These are phyloP conservation scores for Exobasidium cylindrosporum DNA, from an alignment of 1,284 basidiomycete species.

Conservation along the genomic window DNA sequence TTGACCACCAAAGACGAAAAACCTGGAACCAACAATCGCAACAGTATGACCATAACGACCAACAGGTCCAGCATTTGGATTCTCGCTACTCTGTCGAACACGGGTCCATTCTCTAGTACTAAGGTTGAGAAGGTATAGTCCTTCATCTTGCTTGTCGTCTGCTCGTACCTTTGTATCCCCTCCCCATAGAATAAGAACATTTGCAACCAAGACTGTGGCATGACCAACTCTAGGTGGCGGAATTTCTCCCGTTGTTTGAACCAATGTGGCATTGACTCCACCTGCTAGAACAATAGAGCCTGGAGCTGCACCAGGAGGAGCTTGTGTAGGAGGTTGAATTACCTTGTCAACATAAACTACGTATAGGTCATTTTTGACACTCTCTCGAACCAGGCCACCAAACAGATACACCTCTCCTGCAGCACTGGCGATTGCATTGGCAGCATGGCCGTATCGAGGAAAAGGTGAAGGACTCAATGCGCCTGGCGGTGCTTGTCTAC, in stretches of 20 bases:
- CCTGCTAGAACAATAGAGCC: not conserved
- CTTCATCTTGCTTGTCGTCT: conserved; percentile 84
- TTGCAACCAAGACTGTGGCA: conserved; percentile 89
- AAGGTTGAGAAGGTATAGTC: conserved; percentile 90
- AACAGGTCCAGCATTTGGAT: conserved; percentile 62
- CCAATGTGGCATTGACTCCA: conserved; percentile 38
- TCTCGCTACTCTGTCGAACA: conserved; percentile 58
- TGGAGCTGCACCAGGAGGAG: conserved; percentile 58
- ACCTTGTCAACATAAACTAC: conserved; percentile 57
- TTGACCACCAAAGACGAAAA: conserved; percentile 95
- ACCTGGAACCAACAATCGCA: conserved; percentile 83
- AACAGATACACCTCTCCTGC: conserved; percentile 92
- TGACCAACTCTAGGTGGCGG: conserved; percentile 91
- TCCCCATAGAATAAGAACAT: conserved; percentile 96
- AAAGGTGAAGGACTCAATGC: conserved; percentile 66
- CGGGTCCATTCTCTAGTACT: conserved; percentile 86
- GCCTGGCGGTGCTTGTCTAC: conserved; percentile 48
- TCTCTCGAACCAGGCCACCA: conserved; percentile 89
- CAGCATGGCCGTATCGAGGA: conserved; percentile 92
- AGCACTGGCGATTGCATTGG: conserved; percentile 73
- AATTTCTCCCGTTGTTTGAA: conserved; percentile 76
- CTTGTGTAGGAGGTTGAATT: conserved; percentile 65
- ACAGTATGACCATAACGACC: conserved; percentile 96
- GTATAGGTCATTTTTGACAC: conserved; percentile 90
- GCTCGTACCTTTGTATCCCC: conserved; percentile 80